A percentile compares a stretch with the other conserved stretches of the same genome.
These are phyloP conservation scores for Penicillium soppii DNA, from an alignment of 495 filamentous ascomycete genomes.

Conservation along the genomic window DNA sequence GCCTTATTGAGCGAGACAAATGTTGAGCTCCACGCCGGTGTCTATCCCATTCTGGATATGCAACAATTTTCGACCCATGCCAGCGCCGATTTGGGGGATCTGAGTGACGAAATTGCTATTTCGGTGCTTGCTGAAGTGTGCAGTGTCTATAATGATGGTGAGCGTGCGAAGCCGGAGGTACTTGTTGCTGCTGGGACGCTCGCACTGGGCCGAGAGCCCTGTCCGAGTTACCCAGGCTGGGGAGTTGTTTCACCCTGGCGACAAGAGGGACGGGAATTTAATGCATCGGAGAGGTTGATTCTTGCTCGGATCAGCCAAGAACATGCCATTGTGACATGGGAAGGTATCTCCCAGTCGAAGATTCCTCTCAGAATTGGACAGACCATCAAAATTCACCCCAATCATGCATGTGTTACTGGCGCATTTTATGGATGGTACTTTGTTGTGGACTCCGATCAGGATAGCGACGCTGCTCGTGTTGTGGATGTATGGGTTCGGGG, in stretches of 20 bases:
- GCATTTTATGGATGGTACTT: constrained; percentile 73
- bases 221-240: constrained; percentile 67
- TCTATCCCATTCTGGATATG: constrained; percentile 73
- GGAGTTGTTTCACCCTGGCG: constrained; percentile 68
- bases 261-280: neutral
- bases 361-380: constrained; percentile 39
- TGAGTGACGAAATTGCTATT: constrained; percentile 60
- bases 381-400: constrained; percentile 72
- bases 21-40: constrained; percentile 71
- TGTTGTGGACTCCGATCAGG: constrained; percentile 64
- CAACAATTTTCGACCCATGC: constrained; percentile 80
- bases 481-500: constrained; percentile 67
- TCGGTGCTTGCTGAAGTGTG: constrained; percentile 71
- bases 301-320: constrained; percentile 39
- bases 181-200: constrained; percentile 70
- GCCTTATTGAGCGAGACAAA: constrained; percentile 22
- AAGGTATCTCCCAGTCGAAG: constrained; percentile 1
- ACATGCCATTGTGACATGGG: constrained; percentile 35
- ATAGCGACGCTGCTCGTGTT: constrained; percentile 54
- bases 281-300: constrained; percentile 15
- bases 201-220: constrained; percentile 76
- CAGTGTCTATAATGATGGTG: constrained; percentile 60
- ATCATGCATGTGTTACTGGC: constrained; percentile 81
- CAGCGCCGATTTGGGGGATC: constrained; percentile 32
- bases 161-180: constrained; percentile 54